phyloP scores from a whole-genome alignment of 2,329 filamentous ascomycete genomes.

The Sarocladium strictum region DNA sequence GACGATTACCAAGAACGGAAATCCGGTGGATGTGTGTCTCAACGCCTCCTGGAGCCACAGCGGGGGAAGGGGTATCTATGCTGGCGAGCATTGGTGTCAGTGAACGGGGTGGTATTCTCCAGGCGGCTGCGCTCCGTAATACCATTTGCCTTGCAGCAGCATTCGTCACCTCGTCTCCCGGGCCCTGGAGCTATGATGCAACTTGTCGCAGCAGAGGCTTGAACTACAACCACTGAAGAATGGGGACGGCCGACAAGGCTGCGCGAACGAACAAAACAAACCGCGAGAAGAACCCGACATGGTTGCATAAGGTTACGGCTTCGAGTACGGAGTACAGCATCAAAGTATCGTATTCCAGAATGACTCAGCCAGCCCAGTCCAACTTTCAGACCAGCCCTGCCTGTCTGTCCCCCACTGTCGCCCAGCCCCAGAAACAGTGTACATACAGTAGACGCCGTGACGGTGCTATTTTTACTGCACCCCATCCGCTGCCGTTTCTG shows the following conservation, averaged over 20 bases:
- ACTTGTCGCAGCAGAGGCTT: not conserved
- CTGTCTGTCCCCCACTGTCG: not conserved
- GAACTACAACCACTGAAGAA: too few relatives aligned
- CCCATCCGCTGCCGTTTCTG: not conserved
- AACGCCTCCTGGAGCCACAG: conserved; percentile 10
- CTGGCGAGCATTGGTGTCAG: not conserved
- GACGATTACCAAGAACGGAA: conserved; percentile 6
- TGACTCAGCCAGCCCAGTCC: not conserved
- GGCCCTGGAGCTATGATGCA: not conserved
- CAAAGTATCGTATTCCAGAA: too few relatives aligned
- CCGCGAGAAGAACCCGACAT: too few relatives aligned
- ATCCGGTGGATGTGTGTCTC: conserved; percentile 9
- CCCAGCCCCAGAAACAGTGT: not conserved
- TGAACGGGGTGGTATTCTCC: not conserved
- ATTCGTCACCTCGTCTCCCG: not conserved
- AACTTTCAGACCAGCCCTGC: not conserved
- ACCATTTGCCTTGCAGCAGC: not conserved
- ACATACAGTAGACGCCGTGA: not conserved
- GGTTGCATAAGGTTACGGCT: too few relatives aligned
- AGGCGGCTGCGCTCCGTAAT: not conserved
- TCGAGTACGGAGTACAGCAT: too few relatives aligned
- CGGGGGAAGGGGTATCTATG: not conserved
- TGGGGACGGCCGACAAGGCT: too few relatives aligned
- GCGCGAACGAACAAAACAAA: too few relatives aligned
- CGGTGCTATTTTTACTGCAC: conserved; percentile 7